Evolutionary conservation across 192 early-diverging fungal genomes (phyloP).

Genomic region (Rhizoclosmatium sp.): DNA sequence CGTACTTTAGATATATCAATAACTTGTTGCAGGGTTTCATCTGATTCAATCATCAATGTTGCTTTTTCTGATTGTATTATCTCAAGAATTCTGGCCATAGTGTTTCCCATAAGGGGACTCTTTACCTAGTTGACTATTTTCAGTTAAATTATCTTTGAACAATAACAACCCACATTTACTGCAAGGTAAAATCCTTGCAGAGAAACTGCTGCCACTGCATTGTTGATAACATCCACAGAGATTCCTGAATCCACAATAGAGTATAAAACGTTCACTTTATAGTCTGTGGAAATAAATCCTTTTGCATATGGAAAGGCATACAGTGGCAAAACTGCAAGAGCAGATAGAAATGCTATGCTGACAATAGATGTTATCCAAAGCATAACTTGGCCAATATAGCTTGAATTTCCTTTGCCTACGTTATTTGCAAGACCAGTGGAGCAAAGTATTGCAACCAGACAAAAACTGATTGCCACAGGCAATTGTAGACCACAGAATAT

Average conservation of each 20-base stretch:
- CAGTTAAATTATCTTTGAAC: too few species aligned
- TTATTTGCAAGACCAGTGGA: background rate
- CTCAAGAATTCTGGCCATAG: background rate
- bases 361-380: slow-evolving; percentile 19
- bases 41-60: slow-evolving; percentile 13
- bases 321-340: slow-evolving; percentile 2
- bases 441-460: slow-evolving; percentile 8
- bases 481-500: slow-evolving; percentile 15
- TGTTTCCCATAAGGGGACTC: background rate
- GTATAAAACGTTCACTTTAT: slow-evolving; percentile 1
- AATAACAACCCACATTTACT: background rate
- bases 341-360: slow-evolving; percentile 14
- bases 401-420: slow-evolving; percentile 7
- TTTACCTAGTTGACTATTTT: background rate
- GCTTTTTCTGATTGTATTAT: background rate
- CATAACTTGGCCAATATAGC: slow-evolving; percentile 5
- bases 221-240: background rate
- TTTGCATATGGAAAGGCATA: slow-evolving; percentile 16
- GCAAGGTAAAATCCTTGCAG: slow-evolving; percentile 29
- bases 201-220: background rate
- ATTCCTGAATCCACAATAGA: background rate
- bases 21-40: slow-evolving; percentile 11
- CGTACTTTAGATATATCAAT: slow-evolving; percentile 19
- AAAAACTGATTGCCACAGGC: background rate
- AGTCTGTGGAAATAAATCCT: background rate